Base-by-base conservation (phyloP, 805 yeast genomes). In the Osmozyma mogii region DNA sequence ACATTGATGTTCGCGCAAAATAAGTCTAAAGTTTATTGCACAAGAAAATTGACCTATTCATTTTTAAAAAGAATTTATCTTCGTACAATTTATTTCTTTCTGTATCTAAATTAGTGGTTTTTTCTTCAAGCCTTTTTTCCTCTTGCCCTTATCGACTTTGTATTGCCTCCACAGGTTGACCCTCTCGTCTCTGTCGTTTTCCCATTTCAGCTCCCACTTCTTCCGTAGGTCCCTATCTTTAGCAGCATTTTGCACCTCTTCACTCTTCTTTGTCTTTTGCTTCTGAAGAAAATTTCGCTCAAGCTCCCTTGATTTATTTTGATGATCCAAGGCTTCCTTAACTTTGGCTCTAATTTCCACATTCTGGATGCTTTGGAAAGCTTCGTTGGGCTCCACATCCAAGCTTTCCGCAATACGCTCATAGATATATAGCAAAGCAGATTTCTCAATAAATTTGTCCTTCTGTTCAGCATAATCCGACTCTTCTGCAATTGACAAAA, bases 161-260 rank as follows among this genome's bases (percentile, higher is more conserved):
- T 68, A 78, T 6, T 44, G 47, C 30, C 84, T 52, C 87, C 87
- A 79, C 43, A 61, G 72, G 6, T 52, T 48, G 5, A 79, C 83
- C 21, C 87, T 51, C 8, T 47, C 49, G 24, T 75, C 84, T 27
- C 84, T 38, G 9, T 64, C 64, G 29, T 67, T 71, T 40, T 78
- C 85, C 87, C 87, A 79, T 13, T 60, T 54, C 28, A 57, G 47
- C 22, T 64, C 68, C 41, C 63, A 47, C 55, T 23, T 46, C 15
- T 30, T 35, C 28, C 57, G 49, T 15, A 34, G 25, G 30, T 51
- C 50, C 24, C 56, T 47, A 9, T 55, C 51, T 33, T 57, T 56
- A 10, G 50, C 12, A 35, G 34, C 12, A 35, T 36, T 9, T 22
- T 24, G 37, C 61, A 57, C 28, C 58, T 49, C 42, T 68, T 65